phyloP scores from a whole-genome alignment of 2,329 filamentous ascomycete genomes.

The Aspergillus novoparasiticus region DNA sequence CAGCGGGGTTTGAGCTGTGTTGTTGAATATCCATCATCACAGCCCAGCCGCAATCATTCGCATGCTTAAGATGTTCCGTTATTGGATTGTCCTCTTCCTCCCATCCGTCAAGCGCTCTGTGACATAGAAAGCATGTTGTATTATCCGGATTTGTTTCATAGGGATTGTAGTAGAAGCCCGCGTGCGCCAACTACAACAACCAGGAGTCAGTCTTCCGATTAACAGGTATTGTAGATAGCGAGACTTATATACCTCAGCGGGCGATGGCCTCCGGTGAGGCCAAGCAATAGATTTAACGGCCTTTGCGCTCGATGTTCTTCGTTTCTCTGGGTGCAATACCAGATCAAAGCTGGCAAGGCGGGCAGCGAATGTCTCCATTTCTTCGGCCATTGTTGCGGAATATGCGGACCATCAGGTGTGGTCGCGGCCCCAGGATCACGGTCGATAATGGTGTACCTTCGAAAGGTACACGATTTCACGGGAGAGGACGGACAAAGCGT shows the following conservation, averaged over 20 bases:
- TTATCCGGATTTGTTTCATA: constrained; percentile 78
- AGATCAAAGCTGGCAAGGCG: constrained; percentile 79
- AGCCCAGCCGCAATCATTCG: constrained; percentile 83
- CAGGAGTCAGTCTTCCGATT: neutral
- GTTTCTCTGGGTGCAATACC: constrained; percentile 63
- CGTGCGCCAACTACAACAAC: constrained; percentile 71
- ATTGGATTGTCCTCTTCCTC: constrained; percentile 82
- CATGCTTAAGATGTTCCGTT: constrained; percentile 81
- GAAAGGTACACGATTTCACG: neutral
- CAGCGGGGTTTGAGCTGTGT: constrained; percentile 46
- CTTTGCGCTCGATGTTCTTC: constrained; percentile 67
- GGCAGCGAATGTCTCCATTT: constrained; percentile 68
- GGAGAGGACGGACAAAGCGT: neutral
- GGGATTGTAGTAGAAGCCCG: constrained; percentile 89
- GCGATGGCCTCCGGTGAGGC: constrained; percentile 73
- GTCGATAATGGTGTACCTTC: neutral
- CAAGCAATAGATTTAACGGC: constrained; percentile 65
- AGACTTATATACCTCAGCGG: constrained; percentile 59
- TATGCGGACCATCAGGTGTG: constrained; percentile 15
- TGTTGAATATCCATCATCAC: constrained; percentile 65
- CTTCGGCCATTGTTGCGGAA: constrained; percentile 30
- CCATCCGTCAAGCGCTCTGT: constrained; percentile 86
- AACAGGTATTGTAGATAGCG: neutral
- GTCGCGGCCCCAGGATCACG: neutral
- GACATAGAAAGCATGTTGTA: constrained; percentile 84